Evolutionary conservation across 192 early-diverging fungal genomes (phyloP), one percentile per base, ranked within the genome.

Genomic region (Paraglomus brasilianum): DNA sequence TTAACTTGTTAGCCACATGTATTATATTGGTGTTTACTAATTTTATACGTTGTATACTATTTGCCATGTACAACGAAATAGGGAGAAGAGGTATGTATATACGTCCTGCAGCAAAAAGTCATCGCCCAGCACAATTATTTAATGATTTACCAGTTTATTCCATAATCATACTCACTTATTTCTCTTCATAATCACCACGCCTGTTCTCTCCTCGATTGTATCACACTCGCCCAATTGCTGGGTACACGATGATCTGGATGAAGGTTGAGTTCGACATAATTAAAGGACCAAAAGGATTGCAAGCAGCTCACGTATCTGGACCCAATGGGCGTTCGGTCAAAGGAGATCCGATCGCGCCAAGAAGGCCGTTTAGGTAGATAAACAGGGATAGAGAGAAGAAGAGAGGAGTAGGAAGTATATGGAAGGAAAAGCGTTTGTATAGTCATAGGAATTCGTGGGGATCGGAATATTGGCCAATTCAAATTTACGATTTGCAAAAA

Each of bases 271-370:
- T 86, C 64, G 87, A 88, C 42, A 61, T 89, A 9, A 77, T 82
- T 13, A 78, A 84, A 48, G 92, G 93, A 5, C 81, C 88, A 40
- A 95, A 95, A 74, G 93, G 93, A 0, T 75, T 89, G 66, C 91
- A 92, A 72, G 93, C 93, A 1, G 85, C 91, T 9, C 84, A 91
- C 44, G 92, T 93, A 8, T 85, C 91, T 17, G 92, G 92, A 7
- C 91, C 91, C 1, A 72, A 80, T 63, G 89, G 91, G 48, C 63
- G 65, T 3, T 77, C 78, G 69, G 93, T 95, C 48, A 82, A 82
- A n/a, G 93, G 93, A 11, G 92, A 95, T 74, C 88, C 85, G 5
- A 86, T 82, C 50, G 73, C 62, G 22, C 62, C 62, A 7, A 7
- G 15, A 53, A 30, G 3, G 30, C 3, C 30, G 30, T 30, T 2